These are phyloP conservation scores for Moricandia moricandioides DNA, from an alignment of 345 rosid species.

Conservation along the genomic window DNA sequence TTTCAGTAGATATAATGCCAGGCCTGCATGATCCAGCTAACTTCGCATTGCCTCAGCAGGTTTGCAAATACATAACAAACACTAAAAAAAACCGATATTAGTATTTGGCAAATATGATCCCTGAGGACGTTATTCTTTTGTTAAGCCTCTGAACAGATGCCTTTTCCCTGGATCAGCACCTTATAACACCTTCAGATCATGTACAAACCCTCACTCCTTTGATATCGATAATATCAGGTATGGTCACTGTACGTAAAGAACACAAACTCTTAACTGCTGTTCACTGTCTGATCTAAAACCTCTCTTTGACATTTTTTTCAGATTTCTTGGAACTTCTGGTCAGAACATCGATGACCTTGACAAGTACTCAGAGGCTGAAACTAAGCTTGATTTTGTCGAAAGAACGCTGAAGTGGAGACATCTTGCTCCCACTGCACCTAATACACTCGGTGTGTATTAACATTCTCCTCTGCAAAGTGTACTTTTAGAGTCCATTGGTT, in stretches of 20 bases:
- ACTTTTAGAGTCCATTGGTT: not conserved
- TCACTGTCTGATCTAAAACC: not conserved
- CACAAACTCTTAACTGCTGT: not conserved
- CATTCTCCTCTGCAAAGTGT: not conserved
- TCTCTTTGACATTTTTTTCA: slow-evolving; percentile 35
- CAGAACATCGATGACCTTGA: slow-evolving; percentile 90
- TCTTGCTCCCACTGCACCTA: slow-evolving; percentile 95
- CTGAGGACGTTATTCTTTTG: slow-evolving; percentile 17
- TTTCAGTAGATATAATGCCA: slow-evolving; percentile 93
- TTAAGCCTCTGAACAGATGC: slow-evolving; percentile 85
- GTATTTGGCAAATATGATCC: not conserved
- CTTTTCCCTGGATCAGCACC: slow-evolving; percentile 88
- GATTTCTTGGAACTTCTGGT: slow-evolving; percentile 99
- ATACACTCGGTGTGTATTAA: slow-evolving; percentile 68
- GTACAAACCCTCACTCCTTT: slow-evolving; percentile 94
- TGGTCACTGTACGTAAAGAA: not conserved
- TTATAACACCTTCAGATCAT: slow-evolving; percentile 84
- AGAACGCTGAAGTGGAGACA: slow-evolving; percentile 95
- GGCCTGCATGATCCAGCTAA: slow-evolving; percentile 94
- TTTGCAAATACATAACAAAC: slow-evolving; percentile 21
- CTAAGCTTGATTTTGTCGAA: slow-evolving; percentile 82
- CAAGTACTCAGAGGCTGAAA: slow-evolving; percentile 81
- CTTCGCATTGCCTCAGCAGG: slow-evolving; percentile 94
- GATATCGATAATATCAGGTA: slow-evolving; percentile 84
- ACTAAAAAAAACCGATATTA: not conserved